phyloP scores from a whole-genome alignment of 140 eudicot species.

The Anethum foeniculum region DNA sequence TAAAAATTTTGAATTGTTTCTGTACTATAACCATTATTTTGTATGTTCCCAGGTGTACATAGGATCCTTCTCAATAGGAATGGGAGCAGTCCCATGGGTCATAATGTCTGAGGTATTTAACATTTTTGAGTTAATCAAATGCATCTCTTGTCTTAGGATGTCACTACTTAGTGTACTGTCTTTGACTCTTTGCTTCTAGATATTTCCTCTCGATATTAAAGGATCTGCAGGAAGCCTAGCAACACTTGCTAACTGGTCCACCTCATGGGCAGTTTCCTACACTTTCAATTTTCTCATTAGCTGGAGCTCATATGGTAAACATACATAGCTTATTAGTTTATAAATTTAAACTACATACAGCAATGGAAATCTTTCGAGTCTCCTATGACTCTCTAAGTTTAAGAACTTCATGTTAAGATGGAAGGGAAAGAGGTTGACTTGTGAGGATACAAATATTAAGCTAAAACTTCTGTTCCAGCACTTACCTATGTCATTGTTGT shows the following conservation, averaged over 20 bases:
- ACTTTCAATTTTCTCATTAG: slow-evolving; percentile 69
- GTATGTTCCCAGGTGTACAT: slow-evolving; percentile 43
- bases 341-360: background rate
- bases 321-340: background rate
- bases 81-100: slow-evolving; percentile 98
- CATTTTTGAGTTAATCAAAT: background rate
- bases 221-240: slow-evolving; percentile 90
- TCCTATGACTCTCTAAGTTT: background rate
- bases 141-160: background rate
- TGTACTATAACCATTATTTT: slow-evolving; percentile 1
- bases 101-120: slow-evolving; percentile 88
- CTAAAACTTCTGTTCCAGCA: background rate
- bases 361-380: background rate
- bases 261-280: slow-evolving; percentile 76
- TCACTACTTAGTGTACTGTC: slow-evolving; percentile 8
- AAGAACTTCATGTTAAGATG: background rate
- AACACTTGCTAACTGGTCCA: slow-evolving; percentile 73
- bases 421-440: background rate
- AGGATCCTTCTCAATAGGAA: slow-evolving; percentile 69
- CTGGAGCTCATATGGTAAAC: slow-evolving; percentile 87
- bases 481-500: slow-evolving; percentile 12
- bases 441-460: background rate
- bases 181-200: slow-evolving; percentile 26
- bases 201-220: slow-evolving; percentile 71
- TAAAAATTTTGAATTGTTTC: background rate